These are phyloP conservation scores for Stromatinia cepivora DNA, from an alignment of 2,329 filamentous ascomycete species.

Conservation along the genomic window DNA sequence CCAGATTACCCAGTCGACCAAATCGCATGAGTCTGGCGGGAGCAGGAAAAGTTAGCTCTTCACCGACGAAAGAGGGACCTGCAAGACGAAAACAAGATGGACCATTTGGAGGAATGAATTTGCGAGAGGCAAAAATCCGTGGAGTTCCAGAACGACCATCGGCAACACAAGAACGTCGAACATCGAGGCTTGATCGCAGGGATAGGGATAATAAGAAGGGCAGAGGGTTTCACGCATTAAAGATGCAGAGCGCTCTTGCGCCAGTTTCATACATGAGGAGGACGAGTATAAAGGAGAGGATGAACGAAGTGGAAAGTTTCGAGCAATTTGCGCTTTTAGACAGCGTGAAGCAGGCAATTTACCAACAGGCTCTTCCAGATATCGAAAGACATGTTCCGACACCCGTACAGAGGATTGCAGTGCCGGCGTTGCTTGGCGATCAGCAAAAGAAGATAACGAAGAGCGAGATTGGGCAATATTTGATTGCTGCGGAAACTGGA, in stretches of 20 bases:
- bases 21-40: constrained; percentile 36
- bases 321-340: constrained; percentile 77
- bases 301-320: constrained; percentile 73
- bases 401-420: constrained; percentile 84
- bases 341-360: constrained; percentile 67
- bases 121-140: constrained; percentile 49
- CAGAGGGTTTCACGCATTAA: constrained; percentile 69
- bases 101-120: constrained; percentile 62
- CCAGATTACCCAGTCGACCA: constrained; percentile 28
- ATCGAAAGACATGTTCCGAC: constrained; percentile 78
- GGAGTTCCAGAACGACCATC: constrained; percentile 44
- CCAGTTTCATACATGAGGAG: constrained; percentile 74
- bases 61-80: constrained; percentile 34
- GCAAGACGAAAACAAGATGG: constrained; percentile 47
- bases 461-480: constrained; percentile 55
- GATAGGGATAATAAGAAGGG: constrained; percentile 42
- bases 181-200: constrained; percentile 24
- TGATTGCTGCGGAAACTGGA: constrained; percentile 93
- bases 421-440: constrained; percentile 72
- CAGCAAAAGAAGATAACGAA: constrained; percentile 42
- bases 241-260: constrained; percentile 84
- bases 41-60: constrained; percentile 30
- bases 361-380: constrained; percentile 70
- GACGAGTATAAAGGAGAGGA: constrained; percentile 52
- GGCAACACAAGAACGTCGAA: constrained; percentile 24